Evolutionary conservation across 1,284 basidiomycete species (phyloP).

Genomic region (Vanrija sp.): DNA sequence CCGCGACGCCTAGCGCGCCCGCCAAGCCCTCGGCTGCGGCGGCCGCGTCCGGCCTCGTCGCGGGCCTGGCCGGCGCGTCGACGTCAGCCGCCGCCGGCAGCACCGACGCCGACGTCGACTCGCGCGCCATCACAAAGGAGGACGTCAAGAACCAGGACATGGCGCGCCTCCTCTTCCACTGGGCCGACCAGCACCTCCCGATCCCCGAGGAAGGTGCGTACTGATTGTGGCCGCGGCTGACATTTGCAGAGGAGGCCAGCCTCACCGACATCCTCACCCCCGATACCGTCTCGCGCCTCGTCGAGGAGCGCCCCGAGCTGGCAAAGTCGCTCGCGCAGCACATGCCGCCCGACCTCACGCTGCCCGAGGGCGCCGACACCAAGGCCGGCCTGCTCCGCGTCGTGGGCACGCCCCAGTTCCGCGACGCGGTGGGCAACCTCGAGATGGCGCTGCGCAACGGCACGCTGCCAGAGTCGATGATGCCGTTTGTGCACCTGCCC

Average conservation of each 20-base stretch:
- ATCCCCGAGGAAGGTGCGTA: constrained; percentile 16
- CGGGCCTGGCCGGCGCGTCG: constrained; percentile 5
- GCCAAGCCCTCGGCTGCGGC: constrained; percentile 17
- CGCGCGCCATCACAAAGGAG: not conserved
- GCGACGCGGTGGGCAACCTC: constrained; percentile 41
- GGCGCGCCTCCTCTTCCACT: constrained; percentile 37
- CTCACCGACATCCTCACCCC: constrained; percentile 44
- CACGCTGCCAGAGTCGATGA: constrained; percentile 40
- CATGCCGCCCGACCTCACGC: constrained; percentile 35
- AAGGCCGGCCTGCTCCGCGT: constrained; percentile 37
- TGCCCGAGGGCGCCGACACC: constrained; percentile 14
- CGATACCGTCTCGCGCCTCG: constrained; percentile 30
- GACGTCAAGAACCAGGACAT: constrained; percentile 26
- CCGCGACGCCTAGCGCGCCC: constrained; percentile 14
- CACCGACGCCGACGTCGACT: constrained; percentile 1
- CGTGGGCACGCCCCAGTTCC: constrained; percentile 43
- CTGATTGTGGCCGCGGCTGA: not conserved
- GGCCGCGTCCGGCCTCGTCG: no score
- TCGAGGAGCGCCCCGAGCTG: constrained; percentile 29
- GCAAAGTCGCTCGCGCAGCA: constrained; percentile 29
- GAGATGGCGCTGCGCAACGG: constrained; percentile 46
- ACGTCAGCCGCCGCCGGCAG: constrained; percentile 1
- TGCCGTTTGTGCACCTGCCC: constrained; percentile 40
- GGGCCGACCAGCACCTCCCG: constrained; percentile 26
- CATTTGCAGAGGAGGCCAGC: constrained; percentile 22